phyloP scores from a whole-genome alignment of 176 grass and related monocot species.

The Cenchrus purpureus region DNA sequence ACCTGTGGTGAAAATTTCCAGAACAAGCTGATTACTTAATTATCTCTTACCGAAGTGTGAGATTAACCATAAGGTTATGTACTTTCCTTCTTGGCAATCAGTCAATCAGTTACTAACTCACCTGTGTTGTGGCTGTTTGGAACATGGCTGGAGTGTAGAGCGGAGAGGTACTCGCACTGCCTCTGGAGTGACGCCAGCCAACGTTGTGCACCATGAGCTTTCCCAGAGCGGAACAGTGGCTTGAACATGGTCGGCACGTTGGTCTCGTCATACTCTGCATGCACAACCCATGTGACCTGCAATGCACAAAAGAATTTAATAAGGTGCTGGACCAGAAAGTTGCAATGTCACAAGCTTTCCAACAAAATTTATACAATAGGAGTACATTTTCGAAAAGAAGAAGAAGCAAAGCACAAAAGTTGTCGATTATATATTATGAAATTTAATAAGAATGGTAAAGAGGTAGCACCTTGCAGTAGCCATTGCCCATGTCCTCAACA shows the following conservation, averaged over 20 bases:
- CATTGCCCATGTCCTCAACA: conserved; percentile 39
- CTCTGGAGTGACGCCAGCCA: conserved; percentile 45
- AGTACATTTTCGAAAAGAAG: no score
- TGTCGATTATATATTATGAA: no score
- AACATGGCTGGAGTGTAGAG: not conserved
- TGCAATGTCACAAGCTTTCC: not conserved
- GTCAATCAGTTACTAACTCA: not conserved
- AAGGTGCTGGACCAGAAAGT: not conserved
- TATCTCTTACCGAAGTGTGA: no score
- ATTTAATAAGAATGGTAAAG: no score
- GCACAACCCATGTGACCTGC: conserved; percentile 55
- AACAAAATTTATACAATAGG: not conserved
- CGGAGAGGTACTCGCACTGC: conserved; percentile 14
- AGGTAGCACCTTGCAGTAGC: conserved; percentile 38
- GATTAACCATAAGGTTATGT: not conserved
- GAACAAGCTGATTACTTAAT: not conserved
- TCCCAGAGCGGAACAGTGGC: conserved; percentile 39
- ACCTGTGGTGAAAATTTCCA: not conserved
- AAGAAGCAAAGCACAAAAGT: no score
- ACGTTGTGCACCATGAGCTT: conserved; percentile 27
- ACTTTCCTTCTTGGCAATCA: not conserved
- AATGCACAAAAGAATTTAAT: not conserved
- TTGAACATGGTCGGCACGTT: conserved; percentile 8
- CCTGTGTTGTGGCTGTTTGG: not conserved
- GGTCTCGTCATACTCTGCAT: conserved; percentile 43